Evolutionary conservation across 805 yeast species (phyloP).

Genomic region (Ogataea saltuana): DNA sequence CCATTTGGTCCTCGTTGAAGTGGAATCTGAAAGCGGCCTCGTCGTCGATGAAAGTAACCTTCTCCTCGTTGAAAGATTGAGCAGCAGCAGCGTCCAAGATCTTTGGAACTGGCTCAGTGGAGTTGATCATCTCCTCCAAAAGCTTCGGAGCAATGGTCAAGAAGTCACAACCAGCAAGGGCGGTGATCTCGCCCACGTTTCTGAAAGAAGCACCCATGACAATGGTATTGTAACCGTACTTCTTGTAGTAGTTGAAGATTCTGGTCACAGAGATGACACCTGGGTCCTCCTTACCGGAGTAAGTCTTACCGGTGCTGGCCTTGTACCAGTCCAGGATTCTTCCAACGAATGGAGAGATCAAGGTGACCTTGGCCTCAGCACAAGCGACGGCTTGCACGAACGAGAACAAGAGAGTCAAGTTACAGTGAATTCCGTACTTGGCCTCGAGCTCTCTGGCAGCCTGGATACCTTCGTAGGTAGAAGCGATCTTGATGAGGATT

Average conservation of each 20-base stretch:
- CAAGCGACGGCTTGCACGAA: conserved; percentile 98
- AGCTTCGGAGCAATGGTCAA: conserved; percentile 92
- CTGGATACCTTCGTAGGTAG: conserved; percentile 99
- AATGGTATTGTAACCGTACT: conserved; percentile 92
- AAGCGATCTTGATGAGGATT: conserved; percentile 92
- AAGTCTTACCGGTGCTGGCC: conserved; percentile 86
- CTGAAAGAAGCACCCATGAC: conserved; percentile 99
- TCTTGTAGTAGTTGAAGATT: conserved; percentile 97
- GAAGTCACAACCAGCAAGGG: conserved; percentile 95
- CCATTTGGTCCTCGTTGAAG: conserved; percentile 96
- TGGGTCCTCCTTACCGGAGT: conserved; percentile 82
- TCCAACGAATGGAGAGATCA: conserved; percentile 98
- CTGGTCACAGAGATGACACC: conserved; percentile 90
- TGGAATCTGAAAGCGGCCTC: conserved; percentile 89
- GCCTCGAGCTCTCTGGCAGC: conserved; percentile 95
- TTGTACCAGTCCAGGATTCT: conserved; percentile 99
- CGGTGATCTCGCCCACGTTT: conserved; percentile 92
- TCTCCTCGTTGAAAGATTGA: conserved; percentile 52
- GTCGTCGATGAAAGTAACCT: conserved; percentile 80
- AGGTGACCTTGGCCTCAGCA: conserved; percentile 95
- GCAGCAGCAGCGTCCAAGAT: conserved; percentile 73
- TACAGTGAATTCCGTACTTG: conserved; percentile 88
- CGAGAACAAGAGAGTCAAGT: conserved; percentile 93
- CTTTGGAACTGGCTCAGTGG: conserved; percentile 77
- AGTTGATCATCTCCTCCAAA: conserved; percentile 83